phyloP scores from a whole-genome alignment of 2,329 filamentous ascomycete species.

The Monosporascus sp. region DNA sequence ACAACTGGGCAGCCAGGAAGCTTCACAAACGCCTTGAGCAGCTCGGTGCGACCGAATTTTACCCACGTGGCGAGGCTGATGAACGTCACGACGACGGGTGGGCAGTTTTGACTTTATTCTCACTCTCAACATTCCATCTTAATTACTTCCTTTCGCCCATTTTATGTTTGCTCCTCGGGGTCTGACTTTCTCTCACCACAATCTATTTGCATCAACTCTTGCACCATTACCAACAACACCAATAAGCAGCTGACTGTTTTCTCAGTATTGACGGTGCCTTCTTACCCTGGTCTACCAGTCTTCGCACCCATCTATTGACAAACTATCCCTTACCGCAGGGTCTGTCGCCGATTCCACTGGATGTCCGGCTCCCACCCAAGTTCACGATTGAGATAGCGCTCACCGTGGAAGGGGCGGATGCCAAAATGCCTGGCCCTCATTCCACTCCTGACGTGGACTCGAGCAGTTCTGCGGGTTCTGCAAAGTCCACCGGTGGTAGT shows the following conservation, averaged over 20 bases:
- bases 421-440: conserved; percentile 7
- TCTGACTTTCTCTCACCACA: not conserved
- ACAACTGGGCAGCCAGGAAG: conserved; percentile 90
- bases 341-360: conserved; percentile 64
- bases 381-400: conserved; percentile 48
- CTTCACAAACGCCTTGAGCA: conserved; percentile 78
- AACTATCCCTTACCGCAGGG: conserved; percentile 64
- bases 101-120: conserved; percentile 20
- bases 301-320: conserved; percentile 62
- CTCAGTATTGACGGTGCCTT: conserved; percentile 74
- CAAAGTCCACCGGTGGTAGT: not conserved
- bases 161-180: not conserved
- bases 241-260: conserved; percentile 1
- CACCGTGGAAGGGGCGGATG: conserved; percentile 12
- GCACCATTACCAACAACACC: not conserved
- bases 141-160: conserved; percentile 4
- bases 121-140: not conserved
- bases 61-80: conserved; percentile 79
- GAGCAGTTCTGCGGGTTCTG: not conserved
- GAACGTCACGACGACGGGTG: conserved; percentile 91
- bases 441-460: not conserved
- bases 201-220: not conserved
- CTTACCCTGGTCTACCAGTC: conserved; percentile 65
- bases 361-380: conserved; percentile 70
- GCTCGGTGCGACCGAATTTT: conserved; percentile 72